Conservation (phyloP, 805 yeast genomes). For the Komagataella phaffii region DNA sequence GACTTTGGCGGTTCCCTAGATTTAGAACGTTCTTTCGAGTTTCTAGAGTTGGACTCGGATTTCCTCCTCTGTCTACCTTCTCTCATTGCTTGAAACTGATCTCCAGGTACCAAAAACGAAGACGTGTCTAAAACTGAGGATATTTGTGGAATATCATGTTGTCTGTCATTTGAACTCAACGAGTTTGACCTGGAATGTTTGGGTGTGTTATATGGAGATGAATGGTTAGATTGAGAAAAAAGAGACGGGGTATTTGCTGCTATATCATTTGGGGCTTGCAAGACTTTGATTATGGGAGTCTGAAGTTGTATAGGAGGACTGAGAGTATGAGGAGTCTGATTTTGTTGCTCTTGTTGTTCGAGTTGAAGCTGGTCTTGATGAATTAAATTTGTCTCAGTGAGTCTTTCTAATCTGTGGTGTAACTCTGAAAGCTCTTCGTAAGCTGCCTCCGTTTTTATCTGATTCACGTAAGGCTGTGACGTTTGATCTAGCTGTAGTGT, state of each 20-base stretch:
- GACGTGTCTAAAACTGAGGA: slow-evolving; percentile 19
- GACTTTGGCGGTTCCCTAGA: slow-evolving; percentile 16
- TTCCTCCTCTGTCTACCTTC: slow-evolving; percentile 24
- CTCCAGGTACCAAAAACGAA: slow-evolving; percentile 16
- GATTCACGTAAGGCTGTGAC: background rate
- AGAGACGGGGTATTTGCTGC: slow-evolving; percentile 40
- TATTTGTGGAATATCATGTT: slow-evolving; percentile 7
- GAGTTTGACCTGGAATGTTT: slow-evolving; percentile 18
- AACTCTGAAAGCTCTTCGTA: slow-evolving; percentile 5
- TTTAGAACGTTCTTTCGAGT: slow-evolving; percentile 2
- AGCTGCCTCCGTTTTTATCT: background rate
- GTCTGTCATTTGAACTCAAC: slow-evolving; percentile 3
- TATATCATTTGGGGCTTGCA: slow-evolving; percentile 24
- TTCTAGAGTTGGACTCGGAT: slow-evolving; percentile 8
- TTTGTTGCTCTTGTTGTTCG: background rate
- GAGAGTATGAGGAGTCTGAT: background rate
- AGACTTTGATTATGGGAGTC: slow-evolving; percentile 10
- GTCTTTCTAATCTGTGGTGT: slow-evolving; percentile 5
- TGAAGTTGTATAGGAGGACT: background rate
- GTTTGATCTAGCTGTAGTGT: background rate
- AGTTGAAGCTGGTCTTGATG: slow-evolving; percentile 5
- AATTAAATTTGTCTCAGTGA: slow-evolving; percentile 12
- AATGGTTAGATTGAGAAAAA: slow-evolving; percentile 31
- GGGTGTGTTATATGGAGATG: slow-evolving; percentile 22
- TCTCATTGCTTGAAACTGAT: slow-evolving; percentile 17